Percentiles rank a stretch among this genome's conserved stretches.
Conservation (phyloP, 768 basidiomycete species). For the Erythrobasidium yunnanense region DNA sequence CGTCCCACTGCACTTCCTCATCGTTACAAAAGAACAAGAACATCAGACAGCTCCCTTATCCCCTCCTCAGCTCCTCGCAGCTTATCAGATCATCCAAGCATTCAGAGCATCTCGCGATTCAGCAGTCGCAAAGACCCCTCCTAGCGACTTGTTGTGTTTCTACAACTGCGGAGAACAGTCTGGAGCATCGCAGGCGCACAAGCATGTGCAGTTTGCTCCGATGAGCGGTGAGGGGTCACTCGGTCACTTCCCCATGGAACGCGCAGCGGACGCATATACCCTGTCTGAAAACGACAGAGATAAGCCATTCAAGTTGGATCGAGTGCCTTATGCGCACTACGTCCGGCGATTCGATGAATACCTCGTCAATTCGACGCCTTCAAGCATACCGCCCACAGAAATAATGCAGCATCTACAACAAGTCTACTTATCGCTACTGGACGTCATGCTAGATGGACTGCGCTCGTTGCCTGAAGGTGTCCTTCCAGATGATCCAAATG, state of each 20-base stretch:
- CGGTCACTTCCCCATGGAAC: constrained; percentile 13
- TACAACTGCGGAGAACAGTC: constrained; percentile 20
- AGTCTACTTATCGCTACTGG: constrained; percentile 15
- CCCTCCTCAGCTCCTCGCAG: constrained; percentile 8
- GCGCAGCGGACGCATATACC: not conserved
- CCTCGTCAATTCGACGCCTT: not conserved
- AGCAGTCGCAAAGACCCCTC: not conserved
- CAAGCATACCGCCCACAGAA: not conserved
- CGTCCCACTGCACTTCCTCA: constrained; percentile 18
- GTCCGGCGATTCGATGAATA: constrained; percentile 5
- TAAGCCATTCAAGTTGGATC: constrained; percentile 7
- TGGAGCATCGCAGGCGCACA: constrained; percentile 19
- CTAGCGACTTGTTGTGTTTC: constrained; percentile 17
- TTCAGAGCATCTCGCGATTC: not conserved
- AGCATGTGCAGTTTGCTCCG: constrained; percentile 20
- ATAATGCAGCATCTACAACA: constrained; percentile 10
- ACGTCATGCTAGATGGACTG: constrained; percentile 18
- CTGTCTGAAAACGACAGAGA: not conserved
- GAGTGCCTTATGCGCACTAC: constrained; percentile 17
- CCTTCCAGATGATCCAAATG: not conserved
- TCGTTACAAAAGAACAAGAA: constrained; percentile 13
- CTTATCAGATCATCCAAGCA: constrained; percentile 10
- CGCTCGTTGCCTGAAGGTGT: not conserved
- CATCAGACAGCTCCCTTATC: constrained; percentile 12
- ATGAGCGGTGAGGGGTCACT: constrained; percentile 19